Conservation (phyloP, 169 alveolate genomes). For the Cryptosporidium andersoni region DNA sequence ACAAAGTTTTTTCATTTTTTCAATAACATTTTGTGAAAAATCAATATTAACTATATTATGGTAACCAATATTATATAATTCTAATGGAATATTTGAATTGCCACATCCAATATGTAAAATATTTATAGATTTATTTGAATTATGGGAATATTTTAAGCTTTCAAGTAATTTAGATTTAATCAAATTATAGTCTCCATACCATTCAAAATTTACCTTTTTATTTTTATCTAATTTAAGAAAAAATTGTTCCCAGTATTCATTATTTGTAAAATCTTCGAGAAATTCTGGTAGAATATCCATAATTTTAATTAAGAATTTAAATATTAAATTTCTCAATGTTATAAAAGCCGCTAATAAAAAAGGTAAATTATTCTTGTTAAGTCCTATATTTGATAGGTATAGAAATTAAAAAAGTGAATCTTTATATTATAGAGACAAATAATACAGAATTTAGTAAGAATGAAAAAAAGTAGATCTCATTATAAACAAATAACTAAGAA, state of each 20-base stretch:
- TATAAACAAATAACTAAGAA: too few relatives aligned
- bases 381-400: too few relatives aligned
- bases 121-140: conserved; percentile 16
- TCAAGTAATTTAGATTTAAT: conserved; percentile 5
- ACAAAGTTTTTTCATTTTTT: conserved; percentile 80
- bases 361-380: not conserved
- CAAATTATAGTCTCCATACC: conserved; percentile 57
- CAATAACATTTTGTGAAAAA: conserved; percentile 82
- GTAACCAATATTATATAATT: conserved; percentile 85
- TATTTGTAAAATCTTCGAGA: conserved; percentile 44
- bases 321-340: not conserved
- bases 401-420: too few relatives aligned
- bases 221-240: conserved; percentile 7
- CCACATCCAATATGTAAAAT: conserved; percentile 89
- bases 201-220: conserved; percentile 18
- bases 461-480: too few relatives aligned
- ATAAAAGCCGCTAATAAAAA: conserved; percentile 15
- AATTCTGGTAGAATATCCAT: conserved; percentile 56
- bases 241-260: conserved; percentile 29
- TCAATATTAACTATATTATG: conserved; percentile 83
- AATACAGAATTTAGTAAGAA: too few relatives aligned
- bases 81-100: conserved; percentile 83
- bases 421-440: too few relatives aligned
- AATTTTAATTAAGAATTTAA: not conserved
- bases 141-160: conserved; percentile 2